Evolutionary conservation across 495 filamentous ascomycete genomes (phyloP), one percentile per base, ranked within the genome.

Genomic region (Rhypophila decipiens): DNA sequence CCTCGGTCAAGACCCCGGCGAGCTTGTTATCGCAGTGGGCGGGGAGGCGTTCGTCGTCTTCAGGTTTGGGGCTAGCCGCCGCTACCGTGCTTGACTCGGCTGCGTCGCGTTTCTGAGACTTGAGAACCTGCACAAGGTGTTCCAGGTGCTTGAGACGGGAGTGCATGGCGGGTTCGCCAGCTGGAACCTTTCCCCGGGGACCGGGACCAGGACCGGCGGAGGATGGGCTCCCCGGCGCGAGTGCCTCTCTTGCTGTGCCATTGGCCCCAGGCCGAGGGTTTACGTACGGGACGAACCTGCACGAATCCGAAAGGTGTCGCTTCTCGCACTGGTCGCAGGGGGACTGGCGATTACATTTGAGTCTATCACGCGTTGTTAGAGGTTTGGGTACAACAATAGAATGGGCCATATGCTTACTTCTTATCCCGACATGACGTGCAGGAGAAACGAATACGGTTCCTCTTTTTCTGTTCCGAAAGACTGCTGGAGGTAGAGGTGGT

Each of bases 371-470:
- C 17, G 31, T n/a, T n/a, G n/a, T n/a, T 35, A 35, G 12, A 35
- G 31, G 31, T 12, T 2, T 12, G 3, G 3, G 31, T 11, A 15
- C 31, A 35, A 15, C 31, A 29, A 11, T 35, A 51, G 27, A 39
- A 42, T 11, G n/a, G 11, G 13, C 15, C n/a, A 44, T n/a, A 27
- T 24, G 24, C 70, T 52, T 56, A 76, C 75, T 78, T 78, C 42
- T 74, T 69, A 35, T 59, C 66, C 51, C 75, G 63, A 52, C 75
- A 78, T 13, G 67, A 67, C 11, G 73, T 78, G 57, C 75, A 78
- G 2, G 75, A 78, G 37, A 77, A 69, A 40, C 75, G 70, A 24
- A 78, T 73, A 21, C 75, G 56, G 35, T 69, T 75, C 49, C 74
- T 65, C 56, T 77, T 78, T 50, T 68, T 75, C 5, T 55, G 53